Conservation (phyloP, 345 rosid genomes). For the Populus pruinosa region DNA sequence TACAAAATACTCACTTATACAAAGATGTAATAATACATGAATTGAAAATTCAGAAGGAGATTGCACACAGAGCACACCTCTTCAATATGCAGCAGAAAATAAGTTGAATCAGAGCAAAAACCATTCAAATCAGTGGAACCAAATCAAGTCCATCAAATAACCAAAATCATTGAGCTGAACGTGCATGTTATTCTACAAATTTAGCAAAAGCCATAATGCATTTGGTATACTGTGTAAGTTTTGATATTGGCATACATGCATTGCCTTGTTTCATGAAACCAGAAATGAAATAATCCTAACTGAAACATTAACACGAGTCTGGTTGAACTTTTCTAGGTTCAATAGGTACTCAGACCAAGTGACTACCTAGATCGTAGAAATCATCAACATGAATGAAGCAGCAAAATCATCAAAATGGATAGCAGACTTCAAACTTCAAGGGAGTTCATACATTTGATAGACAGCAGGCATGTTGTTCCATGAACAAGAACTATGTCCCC, state of each 20-base stretch:
- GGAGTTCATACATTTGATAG: constrained; percentile 62
- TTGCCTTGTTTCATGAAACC: constrained; percentile 3
- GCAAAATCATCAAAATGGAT: background rate
- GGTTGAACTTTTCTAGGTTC: constrained; percentile 12
- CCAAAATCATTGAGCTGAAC: constrained; percentile 7
- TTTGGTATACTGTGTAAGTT: constrained; percentile 9
- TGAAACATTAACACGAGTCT: constrained; percentile 10
- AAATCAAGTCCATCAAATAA: constrained; percentile 4
- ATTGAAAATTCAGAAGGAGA: background rate
- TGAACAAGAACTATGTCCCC: constrained; percentile 59
- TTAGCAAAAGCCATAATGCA: constrained; percentile 15
- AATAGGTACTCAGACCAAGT: constrained; percentile 4
- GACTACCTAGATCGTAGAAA: constrained; percentile 12
- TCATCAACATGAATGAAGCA: constrained; percentile 15
- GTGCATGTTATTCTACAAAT: constrained; percentile 21
- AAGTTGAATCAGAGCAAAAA: background rate
- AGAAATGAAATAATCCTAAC: constrained; percentile 15
- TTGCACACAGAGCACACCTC: background rate
- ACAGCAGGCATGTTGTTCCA: constrained; percentile 91
- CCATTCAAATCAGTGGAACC: background rate
- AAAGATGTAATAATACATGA: background rate
- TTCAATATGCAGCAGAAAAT: background rate
- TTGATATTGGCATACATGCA: constrained; percentile 20
- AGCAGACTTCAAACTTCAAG: constrained; percentile 37
- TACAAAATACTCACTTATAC: background rate